Percentiles rank a stretch among this genome's conserved stretches.
These are phyloP conservation scores for Wickerhamomyces strasburgensis DNA, from an alignment of 805 yeast species.

Conservation along the genomic window DNA sequence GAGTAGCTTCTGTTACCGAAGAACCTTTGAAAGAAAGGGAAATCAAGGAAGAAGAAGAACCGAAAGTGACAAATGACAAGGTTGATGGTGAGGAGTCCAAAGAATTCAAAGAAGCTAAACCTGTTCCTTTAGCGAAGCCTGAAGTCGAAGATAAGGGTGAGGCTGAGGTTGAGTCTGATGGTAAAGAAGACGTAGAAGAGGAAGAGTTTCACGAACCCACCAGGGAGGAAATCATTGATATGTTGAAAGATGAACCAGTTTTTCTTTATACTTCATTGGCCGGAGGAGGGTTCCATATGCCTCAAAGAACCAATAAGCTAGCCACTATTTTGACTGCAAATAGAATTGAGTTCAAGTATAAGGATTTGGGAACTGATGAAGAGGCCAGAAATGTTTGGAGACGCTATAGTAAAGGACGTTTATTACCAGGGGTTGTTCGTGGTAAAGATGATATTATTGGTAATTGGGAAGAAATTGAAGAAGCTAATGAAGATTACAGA, in stretches of 20 bases:
- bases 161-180: not conserved
- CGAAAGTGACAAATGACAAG: not conserved
- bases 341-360: slow-evolving; percentile 56
- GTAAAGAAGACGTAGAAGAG: slow-evolving; percentile 7
- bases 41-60: slow-evolving; percentile 3
- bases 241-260: slow-evolving; percentile 47
- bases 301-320: slow-evolving; percentile 70
- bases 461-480: slow-evolving; percentile 79
- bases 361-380: slow-evolving; percentile 84
- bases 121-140: slow-evolving; percentile 3
- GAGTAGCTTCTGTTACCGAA: slow-evolving; percentile 1
- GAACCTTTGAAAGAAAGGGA: slow-evolving; percentile 3
- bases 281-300: slow-evolving; percentile 76
- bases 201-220: slow-evolving; percentile 25
- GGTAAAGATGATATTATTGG: slow-evolving; percentile 80
- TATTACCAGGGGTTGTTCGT: slow-evolving; percentile 81
- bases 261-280: slow-evolving; percentile 82
- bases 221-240: slow-evolving; percentile 25
- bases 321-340: slow-evolving; percentile 73
- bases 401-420: slow-evolving; percentile 63
- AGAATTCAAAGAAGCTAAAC: slow-evolving; percentile 2
- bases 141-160: not conserved
- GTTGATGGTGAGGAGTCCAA: slow-evolving; percentile 1
- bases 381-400: slow-evolving; percentile 84
- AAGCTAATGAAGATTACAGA: slow-evolving; percentile 75